phyloP scores from a whole-genome alignment of 2,329 filamentous ascomycete species.

The Parastagonospora avenae region DNA sequence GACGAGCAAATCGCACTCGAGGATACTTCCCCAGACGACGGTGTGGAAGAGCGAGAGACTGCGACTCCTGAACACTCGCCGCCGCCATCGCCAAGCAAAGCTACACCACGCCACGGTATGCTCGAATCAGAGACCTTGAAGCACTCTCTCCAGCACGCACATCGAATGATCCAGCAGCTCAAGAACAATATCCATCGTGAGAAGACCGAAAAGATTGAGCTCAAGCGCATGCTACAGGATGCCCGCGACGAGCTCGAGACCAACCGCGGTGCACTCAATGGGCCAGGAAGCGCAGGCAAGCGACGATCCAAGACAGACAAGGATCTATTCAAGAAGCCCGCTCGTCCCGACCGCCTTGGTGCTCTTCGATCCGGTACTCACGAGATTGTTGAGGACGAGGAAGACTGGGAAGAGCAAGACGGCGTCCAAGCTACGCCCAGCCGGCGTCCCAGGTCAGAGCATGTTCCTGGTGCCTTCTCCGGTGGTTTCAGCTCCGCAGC shows the following conservation, averaged over 20 bases:
- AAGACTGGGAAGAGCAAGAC: constrained; percentile 82
- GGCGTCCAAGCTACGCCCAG: constrained; percentile 62
- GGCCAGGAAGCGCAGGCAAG: constrained; percentile 56
- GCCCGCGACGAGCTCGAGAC: constrained; percentile 87
- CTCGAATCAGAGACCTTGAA: constrained; percentile 96
- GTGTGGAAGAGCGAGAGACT: constrained; percentile 61
- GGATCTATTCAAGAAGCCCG: constrained; percentile 74
- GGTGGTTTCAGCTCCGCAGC: constrained; percentile 42
- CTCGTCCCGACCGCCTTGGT: constrained; percentile 74
- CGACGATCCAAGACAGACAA: constrained; percentile 60
- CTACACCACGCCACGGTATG: constrained; percentile 85
- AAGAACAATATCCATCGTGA: constrained; percentile 95
- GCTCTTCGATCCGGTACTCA: constrained; percentile 72
- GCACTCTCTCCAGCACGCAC: constrained; percentile 90
- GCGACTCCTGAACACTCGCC: constrained; percentile 87
- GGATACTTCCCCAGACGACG: constrained; percentile 52
- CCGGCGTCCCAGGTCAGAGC: constrained; percentile 39
- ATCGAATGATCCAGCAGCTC: constrained; percentile 94
- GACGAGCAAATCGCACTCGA: constrained; percentile 66
- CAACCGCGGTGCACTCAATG: constrained; percentile 59
- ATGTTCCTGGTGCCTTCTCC: constrained; percentile 38
- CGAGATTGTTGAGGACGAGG: constrained; percentile 79
- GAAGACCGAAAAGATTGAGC: constrained; percentile 97
- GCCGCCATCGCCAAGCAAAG: constrained; percentile 86
- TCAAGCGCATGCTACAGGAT: constrained; percentile 93